phyloP scores from a whole-genome alignment of 768 basidiomycete genomes.

The Suillus variegatus region DNA sequence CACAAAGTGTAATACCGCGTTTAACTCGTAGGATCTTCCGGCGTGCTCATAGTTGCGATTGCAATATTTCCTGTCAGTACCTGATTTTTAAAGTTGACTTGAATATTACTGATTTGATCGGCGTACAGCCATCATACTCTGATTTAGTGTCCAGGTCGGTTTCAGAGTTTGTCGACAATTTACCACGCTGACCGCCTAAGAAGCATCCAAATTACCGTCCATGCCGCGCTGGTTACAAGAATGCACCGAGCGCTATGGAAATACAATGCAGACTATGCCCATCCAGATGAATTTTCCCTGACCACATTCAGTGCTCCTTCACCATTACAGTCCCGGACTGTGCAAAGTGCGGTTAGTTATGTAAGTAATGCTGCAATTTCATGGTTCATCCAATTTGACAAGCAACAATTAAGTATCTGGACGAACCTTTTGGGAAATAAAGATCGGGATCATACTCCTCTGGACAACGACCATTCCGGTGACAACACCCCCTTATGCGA shows the following conservation, averaged over 20 bases:
- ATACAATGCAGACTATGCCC: background rate
- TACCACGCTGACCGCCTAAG: background rate
- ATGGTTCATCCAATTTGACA: background rate
- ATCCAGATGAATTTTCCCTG: background rate
- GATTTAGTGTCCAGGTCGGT: slow-evolving; percentile 1
- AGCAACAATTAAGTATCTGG: background rate
- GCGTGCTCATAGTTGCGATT: background rate
- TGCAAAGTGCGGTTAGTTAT: too few relatives aligned
- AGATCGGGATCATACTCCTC: background rate
- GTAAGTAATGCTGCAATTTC: background rate
- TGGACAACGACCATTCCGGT: background rate
- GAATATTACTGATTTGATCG: background rate
- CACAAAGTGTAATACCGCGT: background rate
- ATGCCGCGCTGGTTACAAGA: background rate
- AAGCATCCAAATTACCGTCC: background rate
- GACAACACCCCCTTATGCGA: background rate
- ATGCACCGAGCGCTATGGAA: slow-evolving; percentile 2
- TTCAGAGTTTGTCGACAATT: background rate
- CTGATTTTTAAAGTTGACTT: background rate
- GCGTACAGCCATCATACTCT: background rate
- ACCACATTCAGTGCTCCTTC: background rate
- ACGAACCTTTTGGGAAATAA: background rate
- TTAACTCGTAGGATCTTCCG: background rate
- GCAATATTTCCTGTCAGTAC: background rate
- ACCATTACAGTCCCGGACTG: background rate